Base-by-base conservation (phyloP, 2,329 filamentous ascomycete species). In the Fusarium protoensiforme region DNA sequence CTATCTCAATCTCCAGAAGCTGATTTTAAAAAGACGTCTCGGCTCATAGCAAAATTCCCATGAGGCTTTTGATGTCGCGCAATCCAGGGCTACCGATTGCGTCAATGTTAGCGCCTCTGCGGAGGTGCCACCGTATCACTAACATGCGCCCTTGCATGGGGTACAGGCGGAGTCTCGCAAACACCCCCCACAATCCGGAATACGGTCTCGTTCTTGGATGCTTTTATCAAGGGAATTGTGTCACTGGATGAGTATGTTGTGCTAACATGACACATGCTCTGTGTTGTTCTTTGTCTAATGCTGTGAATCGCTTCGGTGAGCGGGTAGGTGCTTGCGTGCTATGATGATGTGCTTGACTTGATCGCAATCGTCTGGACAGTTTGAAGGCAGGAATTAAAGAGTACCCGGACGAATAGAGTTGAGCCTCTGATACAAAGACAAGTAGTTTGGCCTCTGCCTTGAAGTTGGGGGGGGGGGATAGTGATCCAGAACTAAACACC, bases 21-120 rank as follows among this genome's bases (percentile, higher is more conserved):
- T 16, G 20, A 8, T 24, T 46, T 46, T 16, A 36, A 24, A 24
- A 7, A 57, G 22, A 51, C 43, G 4, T 24, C 18, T 46, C 53
- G 35, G 43, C 43, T 64, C 53, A 41, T 57, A 14, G 36, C 20
- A 20, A 36, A 29, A 24, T 24, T 46, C 57, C n/a, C 58, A 53
- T 68, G 39, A 22, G 18, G 57, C 65, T 61, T 39, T 35, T 31
- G 35, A 35, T 4, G 65, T 78, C 63, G 38, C 75, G 74, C 62
- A 70, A 71, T 72, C 7, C 35, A 29, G 18, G 24, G 14, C 29
- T 48, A 20, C 5, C 16, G 14, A 78, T 78, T 48, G 76, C 76
- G 76, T 73, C 74, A 77, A 65, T 33, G 68, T 73, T 77, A 78
- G 67, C 48, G 54, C 14, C 24, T 22, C 0, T 2, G 29, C 10